Conservation (phyloP, 805 yeast species). For the Schizosaccharomyces osmophilus region DNA sequence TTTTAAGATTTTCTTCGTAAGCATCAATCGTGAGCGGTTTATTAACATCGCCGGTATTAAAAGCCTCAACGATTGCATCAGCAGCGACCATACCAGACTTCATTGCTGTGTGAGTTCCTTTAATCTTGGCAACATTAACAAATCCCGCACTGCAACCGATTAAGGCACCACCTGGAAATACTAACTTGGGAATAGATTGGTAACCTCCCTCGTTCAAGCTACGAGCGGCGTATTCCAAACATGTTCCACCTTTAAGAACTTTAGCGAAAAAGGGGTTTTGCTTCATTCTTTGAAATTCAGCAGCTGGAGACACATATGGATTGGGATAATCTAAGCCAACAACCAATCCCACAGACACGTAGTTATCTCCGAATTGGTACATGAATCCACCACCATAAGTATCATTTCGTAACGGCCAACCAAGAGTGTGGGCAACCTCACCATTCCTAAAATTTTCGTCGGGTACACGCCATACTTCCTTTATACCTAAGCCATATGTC, state of each 20-base stretch:
- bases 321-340: constrained; percentile 82
- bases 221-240: constrained; percentile 83
- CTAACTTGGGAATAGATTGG: constrained; percentile 72
- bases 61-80: constrained; percentile 39
- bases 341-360: constrained; percentile 83
- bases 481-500: constrained; percentile 86
- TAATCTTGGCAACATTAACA: constrained; percentile 88
- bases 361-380: constrained; percentile 86
- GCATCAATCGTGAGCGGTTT: constrained; percentile 19
- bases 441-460: constrained; percentile 66
- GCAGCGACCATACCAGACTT: constrained; percentile 92
- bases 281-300: constrained; percentile 72
- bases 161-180: constrained; percentile 88
- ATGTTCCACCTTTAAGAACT: constrained; percentile 67
- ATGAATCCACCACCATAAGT: constrained; percentile 93
- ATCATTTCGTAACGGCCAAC: constrained; percentile 51
- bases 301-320: constrained; percentile 87
- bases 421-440: constrained; percentile 63
- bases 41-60: constrained; percentile 16
- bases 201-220: constrained; percentile 93
- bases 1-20: constrained; percentile 40
- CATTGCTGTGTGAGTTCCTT: constrained; percentile 95
- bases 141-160: constrained; percentile 95
- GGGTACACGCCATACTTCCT: constrained; percentile 89
- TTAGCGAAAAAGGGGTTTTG: constrained; percentile 62